phyloP scores from a whole-genome alignment of 129 eudicot genomes.

The Tagetes patula region DNA sequence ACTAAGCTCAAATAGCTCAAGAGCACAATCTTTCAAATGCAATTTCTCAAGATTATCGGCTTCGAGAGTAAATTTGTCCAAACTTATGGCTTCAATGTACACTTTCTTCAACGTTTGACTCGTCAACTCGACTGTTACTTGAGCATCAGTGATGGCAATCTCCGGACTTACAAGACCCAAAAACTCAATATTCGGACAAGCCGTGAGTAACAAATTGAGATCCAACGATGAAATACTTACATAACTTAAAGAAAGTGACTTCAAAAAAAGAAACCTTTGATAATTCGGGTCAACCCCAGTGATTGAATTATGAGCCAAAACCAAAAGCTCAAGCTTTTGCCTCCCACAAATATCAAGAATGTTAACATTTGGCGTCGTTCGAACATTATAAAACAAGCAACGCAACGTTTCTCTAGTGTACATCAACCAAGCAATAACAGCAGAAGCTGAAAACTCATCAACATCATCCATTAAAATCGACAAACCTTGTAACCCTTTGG shows the following conservation, averaged over 20 bases:
- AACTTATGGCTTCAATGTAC: conserved; percentile 68
- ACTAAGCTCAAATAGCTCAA: conserved; percentile 65
- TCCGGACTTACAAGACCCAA: conserved; percentile 62
- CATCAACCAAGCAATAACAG: conserved; percentile 84
- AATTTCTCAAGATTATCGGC: conserved; percentile 66
- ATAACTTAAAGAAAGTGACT: conserved; percentile 60
- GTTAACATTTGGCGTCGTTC: conserved; percentile 66
- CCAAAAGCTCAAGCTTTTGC: conserved; percentile 66
- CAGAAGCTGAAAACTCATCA: conserved; percentile 81
- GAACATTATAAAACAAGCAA: conserved; percentile 59
- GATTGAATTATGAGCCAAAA: conserved; percentile 63
- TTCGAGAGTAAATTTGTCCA: conserved; percentile 75
- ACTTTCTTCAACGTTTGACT: conserved; percentile 58
- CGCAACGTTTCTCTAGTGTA: conserved; percentile 65
- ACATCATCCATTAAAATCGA: conserved; percentile 80
- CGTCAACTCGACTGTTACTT: conserved; percentile 58
- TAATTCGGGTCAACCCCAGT: conserved; percentile 75
- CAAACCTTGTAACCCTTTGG: conserved; percentile 58
- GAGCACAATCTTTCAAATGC: conserved; percentile 76
- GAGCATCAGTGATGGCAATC: conserved; percentile 70
- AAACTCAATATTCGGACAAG: conserved; percentile 70
- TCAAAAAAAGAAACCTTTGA: conserved; percentile 58
- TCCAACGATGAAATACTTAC: conserved; percentile 79
- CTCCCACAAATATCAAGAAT: conserved; percentile 79
- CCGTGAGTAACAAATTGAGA: conserved; percentile 61